These are phyloP conservation scores for Penicillium sp. DNA, from an alignment of 2,329 filamentous ascomycete species.

Conservation along the genomic window DNA sequence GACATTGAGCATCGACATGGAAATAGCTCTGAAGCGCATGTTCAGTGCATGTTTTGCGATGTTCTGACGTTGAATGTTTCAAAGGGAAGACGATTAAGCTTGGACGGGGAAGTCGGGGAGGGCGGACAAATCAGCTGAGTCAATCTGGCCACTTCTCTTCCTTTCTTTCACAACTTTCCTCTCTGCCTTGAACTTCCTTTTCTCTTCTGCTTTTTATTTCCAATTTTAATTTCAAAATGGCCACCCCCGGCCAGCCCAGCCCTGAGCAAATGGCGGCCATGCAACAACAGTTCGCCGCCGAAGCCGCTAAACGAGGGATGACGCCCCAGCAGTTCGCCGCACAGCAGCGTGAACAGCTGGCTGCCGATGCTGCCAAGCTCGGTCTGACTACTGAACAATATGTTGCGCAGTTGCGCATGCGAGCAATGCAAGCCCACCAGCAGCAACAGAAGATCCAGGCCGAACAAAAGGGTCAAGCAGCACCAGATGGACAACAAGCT, in stretches of 20 bases:
- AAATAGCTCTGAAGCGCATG: conserved; percentile 2
- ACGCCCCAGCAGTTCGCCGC: conserved; percentile 80
- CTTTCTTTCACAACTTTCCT: conserved; percentile 7
- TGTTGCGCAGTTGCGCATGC: conserved; percentile 43
- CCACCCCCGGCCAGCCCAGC: conserved; percentile 52
- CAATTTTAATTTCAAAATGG: conserved; percentile 25
- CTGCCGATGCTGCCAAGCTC: conserved; percentile 50
- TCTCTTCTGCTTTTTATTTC: neutral
- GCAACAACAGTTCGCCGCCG: conserved; percentile 75
- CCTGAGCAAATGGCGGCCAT: conserved; percentile 84
- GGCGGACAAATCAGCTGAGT: conserved; percentile 26
- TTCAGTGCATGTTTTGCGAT: neutral
- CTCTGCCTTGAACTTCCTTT: neutral
- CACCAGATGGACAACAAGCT: conserved; percentile 39
- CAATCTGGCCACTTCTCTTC: conserved; percentile 27
- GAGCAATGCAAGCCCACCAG: conserved; percentile 46
- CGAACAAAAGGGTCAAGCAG: conserved; percentile 28
- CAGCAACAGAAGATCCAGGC: conserved; percentile 37
- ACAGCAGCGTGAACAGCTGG: conserved; percentile 47
- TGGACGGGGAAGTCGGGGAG: conserved; percentile 9
- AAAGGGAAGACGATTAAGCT: conserved; percentile 1
- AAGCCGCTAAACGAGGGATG: conserved; percentile 82
- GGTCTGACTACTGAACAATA: conserved; percentile 52
- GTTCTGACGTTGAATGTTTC: neutral
- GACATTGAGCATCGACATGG: conserved; percentile 34